phyloP scores from a whole-genome alignment of 305 asterid genomes.

The Solanum chacoense region DNA sequence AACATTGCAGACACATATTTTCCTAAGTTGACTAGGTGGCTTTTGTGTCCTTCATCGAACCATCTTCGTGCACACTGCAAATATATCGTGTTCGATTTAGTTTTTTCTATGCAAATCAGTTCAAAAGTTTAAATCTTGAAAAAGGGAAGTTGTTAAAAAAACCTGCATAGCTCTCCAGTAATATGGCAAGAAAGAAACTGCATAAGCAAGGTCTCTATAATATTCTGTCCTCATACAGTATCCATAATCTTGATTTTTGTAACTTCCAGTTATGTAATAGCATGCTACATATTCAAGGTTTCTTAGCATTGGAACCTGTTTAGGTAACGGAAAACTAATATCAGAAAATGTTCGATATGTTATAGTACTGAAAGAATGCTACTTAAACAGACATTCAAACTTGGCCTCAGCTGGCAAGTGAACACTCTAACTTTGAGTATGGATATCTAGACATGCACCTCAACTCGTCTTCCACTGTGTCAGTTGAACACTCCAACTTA shows the following conservation, averaged over 20 bases:
- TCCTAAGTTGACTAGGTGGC: constrained; percentile 73
- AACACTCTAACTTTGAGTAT: not conserved
- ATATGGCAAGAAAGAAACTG: constrained; percentile 84
- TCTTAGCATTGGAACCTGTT: constrained; percentile 82
- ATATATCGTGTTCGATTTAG: not conserved
- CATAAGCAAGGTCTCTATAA: constrained; percentile 80
- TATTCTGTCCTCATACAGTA: constrained; percentile 63
- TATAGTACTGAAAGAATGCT: not conserved
- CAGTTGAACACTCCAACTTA: not conserved
- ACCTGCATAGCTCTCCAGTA: constrained; percentile 99
- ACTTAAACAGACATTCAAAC: not conserved
- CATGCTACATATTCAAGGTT: constrained; percentile 65
- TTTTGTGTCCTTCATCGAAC: constrained; percentile 84
- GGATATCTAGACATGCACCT: not conserved
- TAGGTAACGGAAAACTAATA: not conserved
- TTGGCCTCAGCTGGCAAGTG: not conserved
- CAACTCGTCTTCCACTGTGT: not conserved
- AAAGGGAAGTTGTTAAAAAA: not conserved
- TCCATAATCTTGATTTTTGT: constrained; percentile 63
- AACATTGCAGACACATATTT: constrained; percentile 94
- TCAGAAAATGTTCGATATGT: not conserved
- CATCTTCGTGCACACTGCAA: constrained; percentile 83
- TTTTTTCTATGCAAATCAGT: not conserved
- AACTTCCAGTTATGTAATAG: constrained; percentile 83
- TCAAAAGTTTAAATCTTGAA: not conserved